phyloP scores from a whole-genome alignment of 1,284 basidiomycete species.

The Pyrrhoderma lamaoense region DNA sequence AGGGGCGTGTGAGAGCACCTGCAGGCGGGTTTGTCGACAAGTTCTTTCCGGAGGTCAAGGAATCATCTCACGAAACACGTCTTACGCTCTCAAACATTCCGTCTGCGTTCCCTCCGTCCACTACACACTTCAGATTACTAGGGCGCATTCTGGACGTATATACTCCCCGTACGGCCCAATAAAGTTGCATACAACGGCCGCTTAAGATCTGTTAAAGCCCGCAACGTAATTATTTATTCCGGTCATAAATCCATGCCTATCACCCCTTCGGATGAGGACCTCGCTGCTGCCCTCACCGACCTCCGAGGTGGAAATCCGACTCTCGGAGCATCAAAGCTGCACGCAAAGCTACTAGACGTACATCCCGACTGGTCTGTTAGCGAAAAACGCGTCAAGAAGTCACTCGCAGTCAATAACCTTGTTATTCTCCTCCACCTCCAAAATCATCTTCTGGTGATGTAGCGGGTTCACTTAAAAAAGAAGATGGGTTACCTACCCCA shows the following conservation, averaged over 20 bases:
- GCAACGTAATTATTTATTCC: no score
- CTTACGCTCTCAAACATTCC: background rate
- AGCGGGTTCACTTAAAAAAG: conserved; percentile 5
- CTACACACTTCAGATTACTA: no score
- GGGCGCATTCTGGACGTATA: no score
- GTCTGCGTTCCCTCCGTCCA: background rate
- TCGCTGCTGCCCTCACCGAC: conserved; percentile 32
- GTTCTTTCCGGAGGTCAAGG: no score
- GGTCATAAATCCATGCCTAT: conserved; percentile 6
- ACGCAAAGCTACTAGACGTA: conserved; percentile 49
- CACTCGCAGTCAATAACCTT: conserved; percentile 54
- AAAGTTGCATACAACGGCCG: no score
- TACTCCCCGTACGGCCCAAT: no score
- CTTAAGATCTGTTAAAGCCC: no score
- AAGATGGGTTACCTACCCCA: conserved; percentile 33
- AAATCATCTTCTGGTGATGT: conserved; percentile 15
- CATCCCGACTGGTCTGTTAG: conserved; percentile 70
- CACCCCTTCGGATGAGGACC: conserved; percentile 39
- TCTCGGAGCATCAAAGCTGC: conserved; percentile 66
- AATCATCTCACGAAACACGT: no score
- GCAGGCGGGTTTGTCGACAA: no score
- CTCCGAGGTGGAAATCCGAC: conserved; percentile 49
- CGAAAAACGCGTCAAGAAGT: conserved; percentile 72
- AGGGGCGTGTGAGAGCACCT: no score
- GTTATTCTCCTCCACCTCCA: conserved; percentile 32